Base-by-base conservation (phyloP, 106 monocot species). In the Agapanthus africanus region DNA sequence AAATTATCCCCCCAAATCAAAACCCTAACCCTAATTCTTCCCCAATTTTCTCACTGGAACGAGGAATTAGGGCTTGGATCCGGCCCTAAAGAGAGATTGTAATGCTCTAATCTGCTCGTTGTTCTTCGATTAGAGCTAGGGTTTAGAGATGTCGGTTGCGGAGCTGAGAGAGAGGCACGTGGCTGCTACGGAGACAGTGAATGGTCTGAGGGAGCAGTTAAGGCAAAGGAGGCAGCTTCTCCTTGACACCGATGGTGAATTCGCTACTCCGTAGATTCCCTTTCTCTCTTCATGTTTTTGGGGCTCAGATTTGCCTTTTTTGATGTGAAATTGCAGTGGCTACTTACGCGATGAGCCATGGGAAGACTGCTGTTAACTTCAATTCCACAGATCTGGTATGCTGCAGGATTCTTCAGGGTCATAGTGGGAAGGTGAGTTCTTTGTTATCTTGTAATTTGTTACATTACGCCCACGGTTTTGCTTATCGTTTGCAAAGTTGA, bases 301-400 rank as follows among this genome's bases (percentile, higher is more conserved):
- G 56, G 2, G 47, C 51, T 54, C 7, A 15, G 46, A 28, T 57
- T 35, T 62, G 46, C 63, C 18, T 35, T 41, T 30, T 51, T 16
- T 61, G 41, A 27, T 65, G 28, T 71, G 63, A 22, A 63, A 36
- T 63, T 81, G 67, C 54, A 95, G 94, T 95, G 15, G 81, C 87
- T 37, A 74, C 79, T 14, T 95, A 83, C 28, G 80, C 86, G 30
- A 88, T 35, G 61, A 70, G 42, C 56, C 90, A 85, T 27, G 87
- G 90, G 74, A 90, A 62, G 71, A 37, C 80, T 22, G 67, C 80
- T 36, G 74, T 94, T 44, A 83, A 42, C 78, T 94, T 94, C 28
- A 52, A 66, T 38, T 59, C 94, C 6, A 95, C 85, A 76, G 91
- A 95, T 88, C 88, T 95, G 69, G 88, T 95, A 19, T 95, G 94